phyloP scores from a whole-genome alignment of 306 rosid genomes.

The Acacia confusa region DNA sequence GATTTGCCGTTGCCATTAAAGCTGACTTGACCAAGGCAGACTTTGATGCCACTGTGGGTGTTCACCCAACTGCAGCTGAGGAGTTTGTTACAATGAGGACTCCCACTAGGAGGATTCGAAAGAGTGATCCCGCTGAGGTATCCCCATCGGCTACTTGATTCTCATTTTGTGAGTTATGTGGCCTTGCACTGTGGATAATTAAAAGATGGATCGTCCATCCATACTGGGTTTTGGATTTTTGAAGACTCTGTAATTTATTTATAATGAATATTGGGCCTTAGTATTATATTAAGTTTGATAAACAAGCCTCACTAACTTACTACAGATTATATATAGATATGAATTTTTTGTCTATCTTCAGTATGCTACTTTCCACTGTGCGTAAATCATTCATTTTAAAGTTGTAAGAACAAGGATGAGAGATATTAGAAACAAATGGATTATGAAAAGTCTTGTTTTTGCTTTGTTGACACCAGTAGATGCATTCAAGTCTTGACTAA shows the following conservation, averaged over 20 bases:
- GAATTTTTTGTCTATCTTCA: neutral
- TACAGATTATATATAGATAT: neutral
- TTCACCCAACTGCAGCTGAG: slow-evolving; percentile 96
- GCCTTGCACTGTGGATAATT: slow-evolving; percentile 6
- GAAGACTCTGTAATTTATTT: neutral
- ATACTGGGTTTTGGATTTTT: slow-evolving; percentile 19
- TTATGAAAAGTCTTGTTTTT: neutral
- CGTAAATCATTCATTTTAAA: neutral
- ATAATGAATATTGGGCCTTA: neutral
- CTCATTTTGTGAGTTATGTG: slow-evolving; percentile 17
- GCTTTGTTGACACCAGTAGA: neutral
- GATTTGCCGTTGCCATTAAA: slow-evolving; percentile 92
- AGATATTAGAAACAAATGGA: neutral
- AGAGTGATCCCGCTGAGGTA: slow-evolving; percentile 60
- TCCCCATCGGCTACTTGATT: slow-evolving; percentile 10
- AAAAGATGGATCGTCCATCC: neutral
- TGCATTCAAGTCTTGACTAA: slow-evolving; percentile 14
- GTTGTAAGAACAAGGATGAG: neutral
- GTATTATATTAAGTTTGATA: neutral
- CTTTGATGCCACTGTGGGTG: slow-evolving; percentile 86
- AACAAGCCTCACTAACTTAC: neutral
- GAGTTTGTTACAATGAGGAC: slow-evolving; percentile 94
- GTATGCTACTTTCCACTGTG: neutral
- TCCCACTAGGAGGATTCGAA: slow-evolving; percentile 75
- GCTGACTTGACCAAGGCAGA: slow-evolving; percentile 92